Evolutionary conservation across 1,284 basidiomycete species (phyloP).

Genomic region (Baeospora myosura): DNA sequence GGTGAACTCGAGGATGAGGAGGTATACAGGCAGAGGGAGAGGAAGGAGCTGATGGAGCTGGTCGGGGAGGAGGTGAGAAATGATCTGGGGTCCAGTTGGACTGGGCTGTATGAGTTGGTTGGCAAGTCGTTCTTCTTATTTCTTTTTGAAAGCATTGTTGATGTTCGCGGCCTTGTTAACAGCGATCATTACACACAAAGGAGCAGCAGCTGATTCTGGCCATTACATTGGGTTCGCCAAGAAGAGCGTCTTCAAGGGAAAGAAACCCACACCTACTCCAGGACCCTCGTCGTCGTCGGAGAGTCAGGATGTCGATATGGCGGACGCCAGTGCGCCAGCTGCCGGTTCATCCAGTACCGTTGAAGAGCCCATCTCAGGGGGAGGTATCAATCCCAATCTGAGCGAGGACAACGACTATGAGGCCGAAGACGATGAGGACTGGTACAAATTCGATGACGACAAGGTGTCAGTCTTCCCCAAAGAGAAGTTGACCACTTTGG

Average conservation of each 20-base stretch:
- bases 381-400: constrained; percentile 8
- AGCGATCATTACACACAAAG: constrained; percentile 97
- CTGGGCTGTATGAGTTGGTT: constrained; percentile 80
- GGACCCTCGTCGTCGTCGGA: constrained; percentile 10
- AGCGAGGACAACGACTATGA: constrained; percentile 7
- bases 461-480: constrained; percentile 78
- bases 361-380: constrained; percentile 10
- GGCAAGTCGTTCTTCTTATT: constrained; percentile 36
- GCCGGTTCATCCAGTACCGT: constrained; percentile 3
- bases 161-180: constrained; percentile 8
- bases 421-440: constrained; percentile 60
- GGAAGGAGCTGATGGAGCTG: constrained; percentile 54
- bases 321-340: constrained; percentile 6
- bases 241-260: constrained; percentile 50
- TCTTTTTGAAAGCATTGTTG: background rate
- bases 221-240: constrained; percentile 91
- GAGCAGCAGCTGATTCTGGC: constrained; percentile 87
- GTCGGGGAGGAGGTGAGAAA: constrained; percentile 57
- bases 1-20: constrained; percentile 9
- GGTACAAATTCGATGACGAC: constrained; percentile 92
- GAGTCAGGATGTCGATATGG: constrained; percentile 13
- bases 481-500: constrained; percentile 77
- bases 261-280: constrained; percentile 14
- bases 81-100: constrained; percentile 69
- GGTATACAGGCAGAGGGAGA: constrained; percentile 35